These are phyloP conservation scores for Blastobotrys capitulatus DNA, from an alignment of 1,139 yeast species.

Conservation along the genomic window DNA sequence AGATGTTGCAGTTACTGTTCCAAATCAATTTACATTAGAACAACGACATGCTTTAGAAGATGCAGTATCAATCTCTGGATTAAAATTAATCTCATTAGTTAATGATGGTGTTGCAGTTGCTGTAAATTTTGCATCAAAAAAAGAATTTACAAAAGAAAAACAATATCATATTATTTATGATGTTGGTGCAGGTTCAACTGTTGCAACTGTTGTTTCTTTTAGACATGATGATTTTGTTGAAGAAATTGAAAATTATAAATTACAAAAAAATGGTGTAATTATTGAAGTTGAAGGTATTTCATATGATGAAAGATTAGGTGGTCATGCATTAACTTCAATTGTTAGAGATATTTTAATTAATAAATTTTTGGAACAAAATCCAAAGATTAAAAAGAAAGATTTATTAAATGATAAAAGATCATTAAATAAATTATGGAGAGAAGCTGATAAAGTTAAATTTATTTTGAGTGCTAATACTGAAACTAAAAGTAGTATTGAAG, in stretches of 20 bases:
- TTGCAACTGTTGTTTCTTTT: constrained; percentile 74
- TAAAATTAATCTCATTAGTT: constrained; percentile 60
- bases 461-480: constrained; percentile 85
- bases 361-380: constrained; percentile 45
- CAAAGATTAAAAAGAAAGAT: constrained; percentile 20
- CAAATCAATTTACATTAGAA: constrained; percentile 59
- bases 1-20: constrained; percentile 73
- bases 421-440: constrained; percentile 63
- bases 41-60: constrained; percentile 71
- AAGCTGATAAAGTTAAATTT: constrained; percentile 82
- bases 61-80: constrained; percentile 66
- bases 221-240: constrained; percentile 38
- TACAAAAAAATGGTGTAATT: constrained; percentile 29
- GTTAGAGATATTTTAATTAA: constrained; percentile 56
- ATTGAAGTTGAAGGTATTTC: constrained; percentile 72
- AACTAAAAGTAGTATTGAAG: constrained; percentile 63
- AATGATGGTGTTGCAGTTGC: constrained; percentile 94
- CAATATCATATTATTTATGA: constrained; percentile 76
- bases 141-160: constrained; percentile 37
- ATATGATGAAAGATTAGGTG: constrained; percentile 62
- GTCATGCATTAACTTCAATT: constrained; percentile 62
- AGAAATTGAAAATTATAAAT: constrained; percentile 3
- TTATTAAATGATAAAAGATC: constrained; percentile 52
- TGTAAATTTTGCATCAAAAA: constrained; percentile 58
- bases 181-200: constrained; percentile 89